These are phyloP conservation scores for Metschnikowia matae DNA, from an alignment of 805 yeast species.

Conservation along the genomic window DNA sequence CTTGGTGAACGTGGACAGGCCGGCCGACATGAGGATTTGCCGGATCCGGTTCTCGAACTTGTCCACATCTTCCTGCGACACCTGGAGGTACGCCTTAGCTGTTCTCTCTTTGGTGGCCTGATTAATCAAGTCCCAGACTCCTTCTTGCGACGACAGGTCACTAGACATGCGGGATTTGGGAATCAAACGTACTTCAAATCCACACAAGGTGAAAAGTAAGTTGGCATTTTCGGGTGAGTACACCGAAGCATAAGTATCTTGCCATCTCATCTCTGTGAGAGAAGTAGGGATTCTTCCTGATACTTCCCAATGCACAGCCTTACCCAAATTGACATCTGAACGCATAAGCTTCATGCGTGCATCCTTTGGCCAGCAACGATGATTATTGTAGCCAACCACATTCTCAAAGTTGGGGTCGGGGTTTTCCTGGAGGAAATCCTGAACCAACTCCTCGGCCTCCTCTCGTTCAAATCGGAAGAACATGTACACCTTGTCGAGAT, in stretches of 20 bases:
- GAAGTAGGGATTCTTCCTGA: constrained; percentile 75
- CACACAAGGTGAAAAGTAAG: constrained; percentile 84
- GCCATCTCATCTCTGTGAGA: constrained; percentile 72
- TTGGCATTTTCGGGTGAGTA: constrained; percentile 90
- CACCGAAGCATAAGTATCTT: constrained; percentile 75
- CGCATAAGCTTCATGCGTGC: constrained; percentile 86
- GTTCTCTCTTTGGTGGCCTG: constrained; percentile 75
- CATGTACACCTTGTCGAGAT: constrained; percentile 76
- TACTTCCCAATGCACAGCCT: constrained; percentile 91
- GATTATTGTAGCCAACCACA: constrained; percentile 79
- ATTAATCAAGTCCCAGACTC: constrained; percentile 85
- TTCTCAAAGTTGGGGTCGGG: constrained; percentile 93
- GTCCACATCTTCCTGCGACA: constrained; percentile 73
- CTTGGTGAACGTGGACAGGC: constrained; percentile 91
- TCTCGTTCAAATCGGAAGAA: constrained; percentile 69
- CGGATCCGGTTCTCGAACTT: constrained; percentile 79
- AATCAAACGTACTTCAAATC: constrained; percentile 85
- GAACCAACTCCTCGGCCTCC: constrained; percentile 71
- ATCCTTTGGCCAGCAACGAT: constrained; percentile 93
- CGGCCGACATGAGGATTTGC: constrained; percentile 90
- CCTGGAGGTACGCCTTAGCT: constrained; percentile 83
- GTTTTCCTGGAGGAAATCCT: constrained; percentile 73
- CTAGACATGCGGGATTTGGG: constrained; percentile 66
- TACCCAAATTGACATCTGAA: constrained; percentile 85
- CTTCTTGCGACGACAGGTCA: constrained; percentile 59